Evolutionary conservation across 2,329 filamentous ascomycete species (phyloP).

Genomic region (Drechslerella dactyloides): DNA sequence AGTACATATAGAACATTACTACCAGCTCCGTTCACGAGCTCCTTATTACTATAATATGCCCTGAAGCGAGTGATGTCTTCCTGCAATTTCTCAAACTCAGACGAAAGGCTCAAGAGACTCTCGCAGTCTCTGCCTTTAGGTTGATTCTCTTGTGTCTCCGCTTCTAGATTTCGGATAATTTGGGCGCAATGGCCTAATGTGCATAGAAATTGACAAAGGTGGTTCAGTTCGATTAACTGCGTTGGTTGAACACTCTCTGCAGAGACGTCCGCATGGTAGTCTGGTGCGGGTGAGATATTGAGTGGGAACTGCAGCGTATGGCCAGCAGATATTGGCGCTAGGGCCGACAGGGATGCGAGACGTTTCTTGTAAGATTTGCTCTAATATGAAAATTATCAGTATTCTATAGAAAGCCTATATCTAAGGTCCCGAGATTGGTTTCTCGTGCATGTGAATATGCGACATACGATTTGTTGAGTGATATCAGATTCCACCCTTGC

Average conservation of each 20-base stretch:
- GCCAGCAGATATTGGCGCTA: background rate
- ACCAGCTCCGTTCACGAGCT: constrained; percentile 11
- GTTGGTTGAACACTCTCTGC: constrained; percentile 5
- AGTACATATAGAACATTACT: constrained; percentile 31
- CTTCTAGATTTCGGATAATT: constrained; percentile 21
- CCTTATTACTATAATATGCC: constrained; percentile 18
- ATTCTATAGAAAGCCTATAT: too few species aligned
- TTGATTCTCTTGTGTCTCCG: background rate
- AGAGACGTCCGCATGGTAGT: constrained; percentile 13
- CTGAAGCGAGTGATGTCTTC: constrained; percentile 26
- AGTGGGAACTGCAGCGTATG: constrained; percentile 12
- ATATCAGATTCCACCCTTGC: constrained; percentile 23
- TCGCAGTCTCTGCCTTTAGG: background rate
- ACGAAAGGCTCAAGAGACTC: constrained; percentile 8
- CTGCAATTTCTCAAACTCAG: constrained; percentile 22
- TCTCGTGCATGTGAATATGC: background rate
- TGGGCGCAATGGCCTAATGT: constrained; percentile 25
- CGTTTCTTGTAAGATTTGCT: constrained; percentile 31
- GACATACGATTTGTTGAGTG: constrained; percentile 30
- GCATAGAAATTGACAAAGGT: constrained; percentile 22
- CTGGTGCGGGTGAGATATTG: constrained; percentile 7
- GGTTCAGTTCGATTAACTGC: constrained; percentile 20
- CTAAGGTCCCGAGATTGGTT: too few species aligned
- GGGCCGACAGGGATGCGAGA: constrained; percentile 26
- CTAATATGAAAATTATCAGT: constrained; percentile 6